A percentile compares a stretch with the other conserved stretches of the same genome.
Conservation (phyloP, 805 yeast species). For the Yarrowia deformans region DNA sequence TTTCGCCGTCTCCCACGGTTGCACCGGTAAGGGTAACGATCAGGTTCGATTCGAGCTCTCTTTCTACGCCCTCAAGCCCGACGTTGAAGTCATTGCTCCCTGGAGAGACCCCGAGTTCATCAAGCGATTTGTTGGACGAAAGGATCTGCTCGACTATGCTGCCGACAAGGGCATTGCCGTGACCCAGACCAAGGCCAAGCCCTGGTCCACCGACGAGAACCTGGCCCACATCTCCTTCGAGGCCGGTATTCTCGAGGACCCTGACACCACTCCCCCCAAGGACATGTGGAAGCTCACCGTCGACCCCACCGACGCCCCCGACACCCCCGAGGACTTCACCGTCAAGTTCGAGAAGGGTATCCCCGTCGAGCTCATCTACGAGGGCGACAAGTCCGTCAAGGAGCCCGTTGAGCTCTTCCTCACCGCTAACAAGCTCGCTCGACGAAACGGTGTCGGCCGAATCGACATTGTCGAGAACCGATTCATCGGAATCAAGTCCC, state of each 20-base stretch:
- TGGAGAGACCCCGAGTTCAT: slow-evolving; percentile 98
- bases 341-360: slow-evolving; percentile 85
- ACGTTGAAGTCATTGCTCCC: slow-evolving; percentile 95
- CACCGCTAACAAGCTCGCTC: slow-evolving; percentile 92
- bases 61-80: slow-evolving; percentile 98
- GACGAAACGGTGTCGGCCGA: slow-evolving; percentile 99
- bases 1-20: slow-evolving; percentile 98
- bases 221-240: slow-evolving; percentile 98
- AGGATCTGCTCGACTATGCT: slow-evolving; percentile 92
- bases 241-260: slow-evolving; percentile 99
- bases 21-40: slow-evolving; percentile 99
- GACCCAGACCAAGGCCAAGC: slow-evolving; percentile 96
- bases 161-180: slow-evolving; percentile 92
- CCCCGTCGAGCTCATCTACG: slow-evolving; percentile 79
- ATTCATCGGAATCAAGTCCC: slow-evolving; percentile 97
- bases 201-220: slow-evolving; percentile 99
- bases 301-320: slow-evolving; percentile 96
- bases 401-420: slow-evolving; percentile 92
- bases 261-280: slow-evolving; percentile 98
- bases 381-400: slow-evolving; percentile 67
- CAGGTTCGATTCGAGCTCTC: slow-evolving; percentile 98
- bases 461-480: slow-evolving; percentile 99
- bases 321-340: slow-evolving; percentile 85
- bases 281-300: slow-evolving; percentile 99
- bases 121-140: slow-evolving; percentile 97